Evolutionary conservation across 352 stramenopile genomes (phyloP).

Genomic region (Phytopythium boreale): DNA sequence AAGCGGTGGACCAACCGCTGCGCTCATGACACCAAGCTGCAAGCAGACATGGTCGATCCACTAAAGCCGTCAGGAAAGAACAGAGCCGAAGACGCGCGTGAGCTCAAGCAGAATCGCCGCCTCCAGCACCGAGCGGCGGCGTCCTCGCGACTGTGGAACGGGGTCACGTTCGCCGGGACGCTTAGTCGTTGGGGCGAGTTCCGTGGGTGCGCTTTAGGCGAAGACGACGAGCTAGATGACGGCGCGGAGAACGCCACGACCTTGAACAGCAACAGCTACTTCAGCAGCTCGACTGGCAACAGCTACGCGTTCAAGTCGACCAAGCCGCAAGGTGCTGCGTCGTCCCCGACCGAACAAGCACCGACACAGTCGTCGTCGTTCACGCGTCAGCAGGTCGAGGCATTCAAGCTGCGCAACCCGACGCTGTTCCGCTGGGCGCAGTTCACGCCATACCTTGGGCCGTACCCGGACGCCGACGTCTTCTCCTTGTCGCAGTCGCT

Average conservation of each 20-base stretch:
- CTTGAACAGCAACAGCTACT: slow-evolving; percentile 16
- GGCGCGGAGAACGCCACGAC: slow-evolving; percentile 14
- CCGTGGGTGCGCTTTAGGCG: slow-evolving; percentile 35
- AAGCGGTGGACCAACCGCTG: slow-evolving; percentile 50
- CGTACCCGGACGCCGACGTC: slow-evolving; percentile 55
- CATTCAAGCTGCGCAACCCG: slow-evolving; percentile 48
- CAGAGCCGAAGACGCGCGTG: slow-evolving; percentile 1
- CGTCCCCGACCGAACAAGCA: background rate
- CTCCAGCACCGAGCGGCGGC: slow-evolving; percentile 23
- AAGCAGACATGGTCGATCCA: slow-evolving; percentile 10
- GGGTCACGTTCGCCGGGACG: slow-evolving; percentile 49
- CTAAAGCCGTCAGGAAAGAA: background rate
- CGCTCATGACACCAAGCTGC: slow-evolving; percentile 19
- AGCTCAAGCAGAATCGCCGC: slow-evolving; percentile 5
- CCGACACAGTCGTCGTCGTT: background rate
- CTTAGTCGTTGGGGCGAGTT: slow-evolving; percentile 62
- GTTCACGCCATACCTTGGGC: slow-evolving; percentile 52
- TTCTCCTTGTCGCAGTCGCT: slow-evolving; percentile 44
- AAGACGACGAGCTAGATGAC: slow-evolving; percentile 22
- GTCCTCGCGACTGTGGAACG: slow-evolving; percentile 44
- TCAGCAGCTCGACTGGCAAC: slow-evolving; percentile 15
- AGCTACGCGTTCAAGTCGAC: background rate
- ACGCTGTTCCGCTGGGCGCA: slow-evolving; percentile 60
- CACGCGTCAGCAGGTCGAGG: slow-evolving; percentile 24
- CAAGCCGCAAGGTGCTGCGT: background rate